Evolutionary conservation across 805 yeast species (phyloP).

Genomic region (Sugiyamaella mastotermitis): DNA sequence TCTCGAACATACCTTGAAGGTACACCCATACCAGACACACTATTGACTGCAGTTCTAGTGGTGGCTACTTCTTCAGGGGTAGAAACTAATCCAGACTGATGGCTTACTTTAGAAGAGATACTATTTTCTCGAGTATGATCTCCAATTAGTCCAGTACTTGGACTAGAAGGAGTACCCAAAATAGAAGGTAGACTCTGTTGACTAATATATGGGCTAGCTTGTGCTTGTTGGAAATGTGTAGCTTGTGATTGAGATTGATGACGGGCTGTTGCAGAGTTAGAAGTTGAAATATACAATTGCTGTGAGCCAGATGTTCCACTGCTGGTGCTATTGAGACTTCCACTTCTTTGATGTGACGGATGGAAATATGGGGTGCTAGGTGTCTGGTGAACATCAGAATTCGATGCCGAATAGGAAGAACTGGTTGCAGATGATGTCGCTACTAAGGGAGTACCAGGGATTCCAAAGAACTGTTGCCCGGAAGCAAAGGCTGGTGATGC

Average conservation of each 20-base stretch:
- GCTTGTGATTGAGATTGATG: not conserved
- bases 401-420: not conserved
- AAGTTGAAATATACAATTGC: slow-evolving; percentile 10
- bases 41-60: slow-evolving; percentile 1
- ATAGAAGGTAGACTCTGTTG: slow-evolving; percentile 1
- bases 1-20: slow-evolving; percentile 29
- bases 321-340: slow-evolving; percentile 11
- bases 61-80: not conserved
- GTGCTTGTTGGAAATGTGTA: not conserved
- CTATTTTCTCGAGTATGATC: slow-evolving; percentile 12
- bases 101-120: slow-evolving; percentile 10
- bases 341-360: slow-evolving; percentile 9
- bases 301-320: slow-evolving; percentile 11
- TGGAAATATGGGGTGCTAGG: not conserved
- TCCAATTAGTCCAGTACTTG: too few species aligned
- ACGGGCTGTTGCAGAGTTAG: not conserved
- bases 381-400: not conserved
- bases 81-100: not conserved
- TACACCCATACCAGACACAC: slow-evolving; percentile 26
- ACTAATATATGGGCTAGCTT: slow-evolving; percentile 4
- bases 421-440: not conserved
- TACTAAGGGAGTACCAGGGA: not conserved
- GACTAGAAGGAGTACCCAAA: too few species aligned
- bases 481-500: not conserved
- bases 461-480: not conserved